These are phyloP conservation scores for Citrus australasica DNA, from an alignment of 345 rosid species.

Conservation along the genomic window DNA sequence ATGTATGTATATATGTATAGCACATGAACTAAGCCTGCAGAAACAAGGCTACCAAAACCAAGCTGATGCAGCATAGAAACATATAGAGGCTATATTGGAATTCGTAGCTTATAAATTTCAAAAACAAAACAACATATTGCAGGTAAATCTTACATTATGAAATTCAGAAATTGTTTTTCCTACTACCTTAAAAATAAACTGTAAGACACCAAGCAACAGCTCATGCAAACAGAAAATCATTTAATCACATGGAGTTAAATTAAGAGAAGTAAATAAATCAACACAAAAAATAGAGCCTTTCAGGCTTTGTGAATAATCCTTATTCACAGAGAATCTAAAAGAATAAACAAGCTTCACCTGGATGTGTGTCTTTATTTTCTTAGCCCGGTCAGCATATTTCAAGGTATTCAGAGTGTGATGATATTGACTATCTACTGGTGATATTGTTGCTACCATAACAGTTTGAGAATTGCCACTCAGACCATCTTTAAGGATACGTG, in stretches of 20 bases:
- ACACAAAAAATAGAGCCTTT: neutral
- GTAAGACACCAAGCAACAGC: too few species aligned
- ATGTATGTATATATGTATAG: too few species aligned
- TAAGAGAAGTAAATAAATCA: neutral
- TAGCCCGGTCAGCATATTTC: slow-evolving; percentile 98
- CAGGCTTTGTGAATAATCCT: neutral
- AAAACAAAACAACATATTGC: neutral
- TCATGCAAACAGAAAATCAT: neutral
- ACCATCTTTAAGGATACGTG: slow-evolving; percentile 97
- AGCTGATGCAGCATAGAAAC: neutral
- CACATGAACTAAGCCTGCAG: neutral
- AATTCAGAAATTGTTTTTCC: neutral
- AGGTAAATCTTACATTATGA: neutral
- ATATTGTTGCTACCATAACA: slow-evolving; percentile 87
- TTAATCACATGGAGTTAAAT: neutral
- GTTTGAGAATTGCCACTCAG: slow-evolving; percentile 98
- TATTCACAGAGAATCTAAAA: neutral
- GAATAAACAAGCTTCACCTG: slow-evolving; percentile 40
- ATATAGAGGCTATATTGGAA: neutral
- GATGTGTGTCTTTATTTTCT: slow-evolving; percentile 92
- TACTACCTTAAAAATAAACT: too few species aligned
- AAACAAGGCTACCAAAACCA: neutral
- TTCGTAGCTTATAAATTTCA: neutral
- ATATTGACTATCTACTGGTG: slow-evolving; percentile 60
- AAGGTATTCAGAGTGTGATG: slow-evolving; percentile 85